Evolutionary conservation across 495 filamentous ascomycete species (phyloP).

Genomic region (Talaromyces borbonicus): DNA sequence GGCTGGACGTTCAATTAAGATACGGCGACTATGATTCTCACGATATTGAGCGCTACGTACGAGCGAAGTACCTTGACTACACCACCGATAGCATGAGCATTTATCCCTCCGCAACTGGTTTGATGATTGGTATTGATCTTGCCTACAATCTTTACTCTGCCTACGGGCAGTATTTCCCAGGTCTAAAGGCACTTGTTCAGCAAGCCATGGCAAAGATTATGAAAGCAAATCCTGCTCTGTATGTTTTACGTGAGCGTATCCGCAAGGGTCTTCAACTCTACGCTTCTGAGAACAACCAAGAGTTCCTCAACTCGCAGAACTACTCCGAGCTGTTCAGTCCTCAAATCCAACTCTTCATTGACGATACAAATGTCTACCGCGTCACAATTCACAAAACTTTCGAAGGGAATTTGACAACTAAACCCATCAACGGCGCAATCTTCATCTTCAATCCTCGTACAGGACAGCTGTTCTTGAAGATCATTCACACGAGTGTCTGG

Average conservation of each 20-base stretch:
- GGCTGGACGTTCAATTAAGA: constrained; percentile 95
- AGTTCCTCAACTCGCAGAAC: constrained; percentile 99
- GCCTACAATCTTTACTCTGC: constrained; percentile 98
- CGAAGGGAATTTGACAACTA: constrained; percentile 97
- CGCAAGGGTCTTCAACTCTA: constrained; percentile 97
- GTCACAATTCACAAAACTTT: constrained; percentile 99
- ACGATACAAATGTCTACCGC: constrained; percentile 98
- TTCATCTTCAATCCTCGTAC: constrained; percentile 99
- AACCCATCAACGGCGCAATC: constrained; percentile 99
- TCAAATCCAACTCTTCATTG: constrained; percentile 97
- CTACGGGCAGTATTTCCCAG: constrained; percentile 98
- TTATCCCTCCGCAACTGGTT: constrained; percentile 92
- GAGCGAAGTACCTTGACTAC: constrained; percentile 98
- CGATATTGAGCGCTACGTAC: constrained; percentile 95
- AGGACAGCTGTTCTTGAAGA: constrained; percentile 96
- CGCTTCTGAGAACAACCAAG: constrained; percentile 97
- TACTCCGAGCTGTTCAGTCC: constrained; percentile 99
- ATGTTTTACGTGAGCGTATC: constrained; percentile 95
- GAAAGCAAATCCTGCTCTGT: constrained; percentile 97
- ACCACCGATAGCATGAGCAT: constrained; percentile 99
- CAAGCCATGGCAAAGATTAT: constrained; percentile 99
- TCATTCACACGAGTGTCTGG: constrained; percentile 99
- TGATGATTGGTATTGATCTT: constrained; percentile 98
- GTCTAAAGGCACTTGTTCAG: constrained; percentile 90
- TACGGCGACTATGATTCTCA: constrained; percentile 99